Percentiles rank a stretch among this genome's conserved stretches.
Conservation (phyloP, 2,329 filamentous ascomycete genomes). For the Fusarium equiseti region DNA sequence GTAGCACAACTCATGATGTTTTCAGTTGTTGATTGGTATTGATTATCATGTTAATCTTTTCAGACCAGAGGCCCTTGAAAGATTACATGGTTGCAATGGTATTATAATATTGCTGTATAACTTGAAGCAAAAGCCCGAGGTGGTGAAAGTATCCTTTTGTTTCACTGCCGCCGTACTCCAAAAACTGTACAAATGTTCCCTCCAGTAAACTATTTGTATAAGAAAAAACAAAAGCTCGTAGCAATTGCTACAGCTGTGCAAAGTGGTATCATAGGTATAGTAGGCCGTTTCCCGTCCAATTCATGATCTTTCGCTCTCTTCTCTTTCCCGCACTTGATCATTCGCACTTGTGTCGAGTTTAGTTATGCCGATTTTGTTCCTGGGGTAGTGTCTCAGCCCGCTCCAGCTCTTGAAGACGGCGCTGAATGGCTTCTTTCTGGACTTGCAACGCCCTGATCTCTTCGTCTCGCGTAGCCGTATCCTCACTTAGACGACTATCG, state of each 20-base stretch:
- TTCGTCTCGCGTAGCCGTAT: slow-evolving; percentile 43
- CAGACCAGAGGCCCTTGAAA: not conserved
- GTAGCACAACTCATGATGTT: not conserved
- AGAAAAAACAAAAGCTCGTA: slow-evolving; percentile 37
- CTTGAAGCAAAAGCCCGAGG: not conserved
- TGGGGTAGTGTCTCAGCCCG: slow-evolving; percentile 39
- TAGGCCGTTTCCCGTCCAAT: slow-evolving; percentile 42
- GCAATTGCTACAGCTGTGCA: slow-evolving; percentile 40
- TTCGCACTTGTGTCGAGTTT: slow-evolving; percentile 8
- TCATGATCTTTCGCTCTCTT: slow-evolving; percentile 32
- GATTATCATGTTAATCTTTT: not conserved
- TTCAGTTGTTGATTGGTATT: not conserved
- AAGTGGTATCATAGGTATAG: slow-evolving; percentile 50
- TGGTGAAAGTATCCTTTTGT: not conserved
- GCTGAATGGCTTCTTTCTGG: slow-evolving; percentile 54
- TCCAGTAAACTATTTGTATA: slow-evolving; percentile 12
- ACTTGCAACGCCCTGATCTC: slow-evolving; percentile 51
- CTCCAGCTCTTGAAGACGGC: slow-evolving; percentile 53
- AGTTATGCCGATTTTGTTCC: slow-evolving; percentile 14
- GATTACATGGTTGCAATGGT: not conserved
- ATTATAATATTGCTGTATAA: slow-evolving; percentile 2
- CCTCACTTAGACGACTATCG: slow-evolving; percentile 41
- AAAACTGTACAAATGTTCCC: slow-evolving; percentile 12
- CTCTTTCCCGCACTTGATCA: slow-evolving; percentile 13
- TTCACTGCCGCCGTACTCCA: slow-evolving; percentile 17